Base-by-base conservation (phyloP, 768 basidiomycete genomes). In the Trametes cubensis region DNA sequence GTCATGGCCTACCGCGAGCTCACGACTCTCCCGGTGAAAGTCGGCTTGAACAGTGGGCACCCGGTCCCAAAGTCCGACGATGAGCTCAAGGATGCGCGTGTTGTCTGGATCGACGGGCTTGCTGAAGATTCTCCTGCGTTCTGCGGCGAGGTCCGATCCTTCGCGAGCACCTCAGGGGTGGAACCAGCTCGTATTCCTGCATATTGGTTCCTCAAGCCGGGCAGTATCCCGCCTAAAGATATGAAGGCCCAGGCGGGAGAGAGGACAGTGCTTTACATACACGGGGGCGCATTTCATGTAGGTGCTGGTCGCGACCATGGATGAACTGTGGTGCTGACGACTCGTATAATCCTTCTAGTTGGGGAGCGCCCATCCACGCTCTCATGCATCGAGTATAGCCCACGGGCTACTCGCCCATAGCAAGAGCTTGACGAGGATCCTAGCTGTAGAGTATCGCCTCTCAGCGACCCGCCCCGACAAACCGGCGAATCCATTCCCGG, bases 391-490 rank as follows among this genome's bases (percentile, higher is more conserved):
- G 28, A 41, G 50, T 26, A 55, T 58, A 55, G 40, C 61, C 53
- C 59, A 55, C 58, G 72, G 62, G 28, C 25, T 66, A 8, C 50
- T 70, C 21, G 13, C 61, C 3, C 61, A 64, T 40, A 42, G 46
- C 56, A 39, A 46, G 25, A 52, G 60, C 13, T 54, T 75, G 53
- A 48, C 67, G 3, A 74, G 78, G 6, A 66, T 73, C 1, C 71
- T 79, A 64, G 72, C 73, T 18, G 64, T 83, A 64, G 84, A 84
- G 58, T 86, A 85, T 64, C 79, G 84, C 4, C 73, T 82, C 70
- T 2, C 69, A 69, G 6, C 60, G 62, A 28, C 55, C 0, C 20
- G 42, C 18, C 73, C 80, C 7, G 68, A 72, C 56, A 30, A 55
- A 5, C 46, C 68, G 10, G 54, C 68, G 2, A 74, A 81, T 20